phyloP scores from a whole-genome alignment of 2,329 filamentous ascomycete genomes.

The Diaporthe australafricana region DNA sequence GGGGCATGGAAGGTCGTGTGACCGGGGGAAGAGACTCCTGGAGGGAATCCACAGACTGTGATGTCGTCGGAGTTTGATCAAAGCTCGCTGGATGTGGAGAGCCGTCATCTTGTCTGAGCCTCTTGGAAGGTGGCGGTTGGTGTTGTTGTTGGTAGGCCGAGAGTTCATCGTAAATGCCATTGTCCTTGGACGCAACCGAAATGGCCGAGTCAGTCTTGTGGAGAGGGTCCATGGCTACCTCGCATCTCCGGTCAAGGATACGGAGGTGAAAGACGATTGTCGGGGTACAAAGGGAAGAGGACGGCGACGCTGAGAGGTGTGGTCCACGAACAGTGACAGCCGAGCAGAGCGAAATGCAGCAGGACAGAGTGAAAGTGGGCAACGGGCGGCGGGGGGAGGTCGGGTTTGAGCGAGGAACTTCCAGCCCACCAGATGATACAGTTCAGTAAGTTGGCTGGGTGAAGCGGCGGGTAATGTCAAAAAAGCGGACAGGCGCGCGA shows the following conservation, averaged over 20 bases:
- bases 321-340: background rate
- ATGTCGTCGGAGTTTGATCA: background rate
- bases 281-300: background rate
- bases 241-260: conserved; percentile 1
- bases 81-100: background rate
- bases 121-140: conserved; percentile 5
- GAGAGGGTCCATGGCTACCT: conserved; percentile 34
- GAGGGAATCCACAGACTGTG: background rate
- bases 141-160: background rate
- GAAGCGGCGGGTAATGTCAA: background rate
- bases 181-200: conserved; percentile 35
- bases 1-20: conserved; percentile 1
- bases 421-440: background rate
- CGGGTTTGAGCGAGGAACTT: background rate
- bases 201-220: conserved; percentile 39
- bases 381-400: background rate
- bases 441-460: background rate
- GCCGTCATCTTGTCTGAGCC: conserved; percentile 2
- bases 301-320: conserved; percentile 1
- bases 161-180: conserved; percentile 13
- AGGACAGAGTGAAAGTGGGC: background rate
- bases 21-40: conserved; percentile 10
- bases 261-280: background rate
- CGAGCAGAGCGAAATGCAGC: background rate
- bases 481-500: background rate